Base-by-base conservation (phyloP, 108 stramenopile genomes). In the Chaetoceros muelleri region DNA sequence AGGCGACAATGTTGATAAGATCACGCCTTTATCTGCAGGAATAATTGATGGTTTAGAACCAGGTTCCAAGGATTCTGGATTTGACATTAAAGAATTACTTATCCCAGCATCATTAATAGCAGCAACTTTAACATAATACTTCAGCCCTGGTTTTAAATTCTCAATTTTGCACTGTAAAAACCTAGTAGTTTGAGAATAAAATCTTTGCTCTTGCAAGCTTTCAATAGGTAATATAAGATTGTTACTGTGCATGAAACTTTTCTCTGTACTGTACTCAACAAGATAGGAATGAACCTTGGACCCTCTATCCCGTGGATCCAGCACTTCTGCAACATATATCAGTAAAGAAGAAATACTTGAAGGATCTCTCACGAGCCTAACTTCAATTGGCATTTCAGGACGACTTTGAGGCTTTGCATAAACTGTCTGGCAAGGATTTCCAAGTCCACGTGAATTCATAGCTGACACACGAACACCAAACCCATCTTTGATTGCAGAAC, bases 391-490 rank as follows among this genome's bases (percentile, higher is more conserved):
- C 20, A 81, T 55, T 5, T 62, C 44, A 1, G 86, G 79, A 13
- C 52, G 62, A 18, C 59, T 74, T 26, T 60, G 47, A 23, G 86
- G 86, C 72, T 79, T 81, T 46, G 79, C 46, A 58, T 52, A 66
- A 10, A 71, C 27, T 10, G 56, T 8, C 23, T 60, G 52, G 8
- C 79, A 82, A 3, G 78, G 72, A 13, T 64, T 34, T 17, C 78
- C 71, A 48, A 53, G 70, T 3, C 79, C 82, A 16, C 61, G 57
- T 0, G 51, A 19, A 53, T 84, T 84, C 19, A 46, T 47, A 16
- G 86, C 86, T 23, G 61, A 69, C 0, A 87, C 69, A 26, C 80
- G 65, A 2, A 81, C 74, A 45, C 59, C 67, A 57, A 78, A 90
- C 0, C 79, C 77, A 3, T 74, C 69, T 22, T 51, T 21, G 27